These are phyloP conservation scores for Fusarium cicatricum DNA, from an alignment of 2,329 filamentous ascomycete genomes.

Conservation along the genomic window DNA sequence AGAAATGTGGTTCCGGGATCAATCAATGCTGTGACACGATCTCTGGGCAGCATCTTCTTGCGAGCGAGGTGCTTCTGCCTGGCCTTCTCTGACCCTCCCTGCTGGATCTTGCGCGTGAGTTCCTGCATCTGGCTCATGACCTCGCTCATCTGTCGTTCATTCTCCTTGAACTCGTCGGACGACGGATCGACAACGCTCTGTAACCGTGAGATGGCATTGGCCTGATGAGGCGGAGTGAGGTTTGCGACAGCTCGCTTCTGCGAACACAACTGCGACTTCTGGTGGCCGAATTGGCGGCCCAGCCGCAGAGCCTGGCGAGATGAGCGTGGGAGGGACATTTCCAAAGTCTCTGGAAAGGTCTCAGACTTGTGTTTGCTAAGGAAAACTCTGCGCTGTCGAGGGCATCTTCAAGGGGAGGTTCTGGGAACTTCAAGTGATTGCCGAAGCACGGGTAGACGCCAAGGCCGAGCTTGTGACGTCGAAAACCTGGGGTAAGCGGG, in stretches of 20 bases:
- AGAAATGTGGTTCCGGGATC: slow-evolving; percentile 91
- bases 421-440: slow-evolving; percentile 22
- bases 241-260: slow-evolving; percentile 66
- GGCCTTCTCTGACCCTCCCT: slow-evolving; percentile 82
- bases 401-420: slow-evolving; percentile 14
- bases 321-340: slow-evolving; percentile 59
- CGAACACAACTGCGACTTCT: slow-evolving; percentile 45
- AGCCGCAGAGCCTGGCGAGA: slow-evolving; percentile 57
- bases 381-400: slow-evolving; percentile 6
- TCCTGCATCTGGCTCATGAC: slow-evolving; percentile 73
- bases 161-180: slow-evolving; percentile 82
- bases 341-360: slow-evolving; percentile 7
- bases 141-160: slow-evolving; percentile 78
- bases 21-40: slow-evolving; percentile 85
- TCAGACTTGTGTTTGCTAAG: background rate
- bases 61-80: slow-evolving; percentile 85
- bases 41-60: slow-evolving; percentile 93
- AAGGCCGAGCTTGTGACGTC: slow-evolving; percentile 42
- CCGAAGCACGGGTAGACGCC: slow-evolving; percentile 20
- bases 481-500: slow-evolving; percentile 42
- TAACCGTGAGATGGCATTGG: slow-evolving; percentile 81
- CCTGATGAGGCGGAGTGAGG: slow-evolving; percentile 83
- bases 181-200: slow-evolving; percentile 78
- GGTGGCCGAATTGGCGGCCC: slow-evolving; percentile 46
- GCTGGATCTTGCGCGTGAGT: slow-evolving; percentile 75